These are phyloP conservation scores for Argentina anserina DNA, from an alignment of 306 rosid species.

Conservation along the genomic window DNA sequence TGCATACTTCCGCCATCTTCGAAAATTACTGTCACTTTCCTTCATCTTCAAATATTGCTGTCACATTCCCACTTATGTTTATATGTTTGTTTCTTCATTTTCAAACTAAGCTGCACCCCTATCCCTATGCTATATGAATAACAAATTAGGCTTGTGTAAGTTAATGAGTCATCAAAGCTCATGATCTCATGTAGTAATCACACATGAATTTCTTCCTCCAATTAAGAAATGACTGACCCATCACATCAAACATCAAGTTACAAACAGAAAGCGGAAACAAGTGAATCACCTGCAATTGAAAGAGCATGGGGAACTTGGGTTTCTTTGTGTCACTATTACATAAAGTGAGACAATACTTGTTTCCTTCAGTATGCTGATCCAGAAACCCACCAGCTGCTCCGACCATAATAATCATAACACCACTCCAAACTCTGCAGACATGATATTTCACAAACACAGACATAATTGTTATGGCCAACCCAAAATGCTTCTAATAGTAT, in stretches of 20 bases:
- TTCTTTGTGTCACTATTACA: constrained; percentile 45
- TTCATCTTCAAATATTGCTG: too few species aligned
- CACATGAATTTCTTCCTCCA: too few species aligned
- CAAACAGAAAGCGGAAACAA: constrained; percentile 8
- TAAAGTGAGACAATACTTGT: constrained; percentile 61
- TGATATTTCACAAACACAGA: constrained; percentile 4
- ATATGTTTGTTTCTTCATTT: too few species aligned
- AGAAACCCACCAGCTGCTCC: constrained; percentile 72
- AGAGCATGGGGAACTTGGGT: constrained; percentile 52
- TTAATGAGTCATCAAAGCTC: too few species aligned
- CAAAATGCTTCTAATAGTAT: constrained; percentile 3
- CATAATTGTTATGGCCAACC: neutral
- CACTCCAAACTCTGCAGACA: constrained; percentile 69
- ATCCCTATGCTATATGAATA: too few species aligned
- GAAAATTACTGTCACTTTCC: too few species aligned
- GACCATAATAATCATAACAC: constrained; percentile 60
- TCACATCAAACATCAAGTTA: constrained; percentile 15
- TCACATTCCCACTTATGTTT: too few species aligned
- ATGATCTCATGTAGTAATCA: too few species aligned
- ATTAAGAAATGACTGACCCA: too few species aligned
- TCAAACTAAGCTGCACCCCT: too few species aligned
- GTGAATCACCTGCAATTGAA: constrained; percentile 62
- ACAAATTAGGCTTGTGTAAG: too few species aligned
- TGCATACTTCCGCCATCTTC: too few species aligned
- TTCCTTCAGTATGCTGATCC: constrained; percentile 53